Evolutionary conservation across 805 yeast genomes (phyloP), one percentile per base, ranked within the genome.

Genomic region (Candida coleopterorum): DNA sequence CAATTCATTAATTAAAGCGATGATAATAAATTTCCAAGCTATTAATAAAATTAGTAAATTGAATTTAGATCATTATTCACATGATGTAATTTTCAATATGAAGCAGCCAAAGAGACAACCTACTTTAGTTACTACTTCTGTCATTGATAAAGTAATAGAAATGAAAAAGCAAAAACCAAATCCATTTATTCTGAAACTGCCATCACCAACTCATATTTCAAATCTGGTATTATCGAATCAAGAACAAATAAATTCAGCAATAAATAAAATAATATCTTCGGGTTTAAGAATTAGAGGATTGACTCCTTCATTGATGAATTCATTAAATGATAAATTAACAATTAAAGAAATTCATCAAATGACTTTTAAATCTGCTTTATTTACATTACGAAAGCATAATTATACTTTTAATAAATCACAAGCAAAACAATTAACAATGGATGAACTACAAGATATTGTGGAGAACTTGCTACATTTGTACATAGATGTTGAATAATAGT

Each of bases 261-360:
- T 65, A 18, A 56, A 50, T 37, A 59, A 62, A 40, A 45, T 64
- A 8, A 55, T 65, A 11, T 49, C 60, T n/a, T 62, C 70, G 12
- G 73, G 72, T 7, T 49, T 68, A 15, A 51, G 73, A 36, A 55
- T 68, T 10, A 53, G 73, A 27, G 72, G 72, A 6, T 46, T 66
- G 23, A 50, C 61, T 11, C 46, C 53, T 4, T 42, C 48, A 35
- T 39, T 43, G 18, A 41, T 34, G 32, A 39, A 47, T 14, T 42
- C 55, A 9, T 34, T 44, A 7, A 63, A 62, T 39, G 68, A 65
- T 26, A 59, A 54, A 34, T 38, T 65, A 12, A 56, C 62, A 23
- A 54, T 64, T 14, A 60, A 62, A 33, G 72, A 67, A 39, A 55
- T 64, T 7, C 64, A 63, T 46, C 65, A 60, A 30, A 64, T 64